phyloP scores from a whole-genome alignment of 257 asterid species.

The Capsicum chinense region DNA sequence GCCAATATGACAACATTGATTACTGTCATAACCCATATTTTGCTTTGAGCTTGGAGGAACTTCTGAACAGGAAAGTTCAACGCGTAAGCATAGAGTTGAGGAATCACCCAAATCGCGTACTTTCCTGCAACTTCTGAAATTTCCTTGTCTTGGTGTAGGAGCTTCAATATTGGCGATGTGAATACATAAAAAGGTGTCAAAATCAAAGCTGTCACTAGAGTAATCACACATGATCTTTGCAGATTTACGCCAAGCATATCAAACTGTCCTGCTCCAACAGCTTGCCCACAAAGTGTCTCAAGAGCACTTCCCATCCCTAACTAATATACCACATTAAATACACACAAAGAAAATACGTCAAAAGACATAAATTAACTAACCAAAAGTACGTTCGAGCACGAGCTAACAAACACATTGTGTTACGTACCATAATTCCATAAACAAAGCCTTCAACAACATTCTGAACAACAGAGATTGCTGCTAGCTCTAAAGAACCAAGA shows the following conservation, averaged over 20 bases:
- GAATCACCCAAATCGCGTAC: conserved; percentile 68
- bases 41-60: conserved; percentile 88
- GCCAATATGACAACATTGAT: conserved; percentile 55
- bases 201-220: conserved; percentile 50
- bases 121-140: conserved; percentile 69
- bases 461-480: conserved; percentile 81
- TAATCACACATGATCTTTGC: conserved; percentile 79
- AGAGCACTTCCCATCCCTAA: conserved; percentile 97
- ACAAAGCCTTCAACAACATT: conserved; percentile 85
- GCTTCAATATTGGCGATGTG: conserved; percentile 55
- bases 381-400: not conserved
- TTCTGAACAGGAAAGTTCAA: conserved; percentile 78
- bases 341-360: not conserved
- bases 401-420: not conserved
- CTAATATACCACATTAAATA: conserved; percentile 45
- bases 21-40: conserved; percentile 78
- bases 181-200: conserved; percentile 67
- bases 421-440: conserved; percentile 71
- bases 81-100: conserved; percentile 80
- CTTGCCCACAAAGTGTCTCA: conserved; percentile 90
- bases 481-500: conserved; percentile 72
- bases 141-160: conserved; percentile 48
- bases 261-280: conserved; percentile 73
- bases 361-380: not conserved
- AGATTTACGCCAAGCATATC: conserved; percentile 71